Evolutionary conservation across 1,139 yeast species (phyloP).

Genomic region (Candida labiduridarum): DNA sequence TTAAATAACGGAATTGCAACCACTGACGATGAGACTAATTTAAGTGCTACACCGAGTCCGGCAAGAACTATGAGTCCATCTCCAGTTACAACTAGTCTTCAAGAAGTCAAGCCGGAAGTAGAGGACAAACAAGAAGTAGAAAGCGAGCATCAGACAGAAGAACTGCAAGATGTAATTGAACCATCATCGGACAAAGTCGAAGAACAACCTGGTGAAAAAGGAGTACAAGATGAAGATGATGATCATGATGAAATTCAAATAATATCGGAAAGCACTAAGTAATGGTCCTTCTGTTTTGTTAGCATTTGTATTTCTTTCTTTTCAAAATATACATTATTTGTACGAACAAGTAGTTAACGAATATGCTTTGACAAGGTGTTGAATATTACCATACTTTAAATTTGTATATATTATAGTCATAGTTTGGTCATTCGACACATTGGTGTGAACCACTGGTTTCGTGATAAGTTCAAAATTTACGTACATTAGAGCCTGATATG

Average conservation of each 20-base stretch:
- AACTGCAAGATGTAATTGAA: neutral
- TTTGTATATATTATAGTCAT: too few species aligned
- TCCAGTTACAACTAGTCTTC: neutral
- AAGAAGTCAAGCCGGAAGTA: slow-evolving; percentile 10
- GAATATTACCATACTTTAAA: too few species aligned
- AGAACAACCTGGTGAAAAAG: neutral
- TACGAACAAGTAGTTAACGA: too few species aligned
- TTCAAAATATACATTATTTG: too few species aligned
- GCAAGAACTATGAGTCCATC: slow-evolving; percentile 9
- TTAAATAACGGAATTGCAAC: slow-evolving; percentile 10
- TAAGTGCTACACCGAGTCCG: slow-evolving; percentile 1
- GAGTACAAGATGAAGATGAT: slow-evolving; percentile 2
- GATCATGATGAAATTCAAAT: too few species aligned
- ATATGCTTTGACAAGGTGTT: too few species aligned
- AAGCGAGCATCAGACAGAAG: neutral
- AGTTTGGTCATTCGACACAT: too few species aligned
- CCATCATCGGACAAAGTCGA: neutral
- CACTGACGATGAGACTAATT: neutral
- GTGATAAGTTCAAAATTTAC: too few species aligned
- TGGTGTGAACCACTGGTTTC: too few species aligned
- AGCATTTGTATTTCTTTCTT: neutral
- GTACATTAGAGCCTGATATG: too few species aligned
- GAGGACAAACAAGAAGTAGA: too few species aligned
- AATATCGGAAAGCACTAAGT: neutral
- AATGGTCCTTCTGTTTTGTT: neutral